Base-by-base conservation (phyloP, 169 alveolate genomes). In the Plasmodium vivax region DNA sequence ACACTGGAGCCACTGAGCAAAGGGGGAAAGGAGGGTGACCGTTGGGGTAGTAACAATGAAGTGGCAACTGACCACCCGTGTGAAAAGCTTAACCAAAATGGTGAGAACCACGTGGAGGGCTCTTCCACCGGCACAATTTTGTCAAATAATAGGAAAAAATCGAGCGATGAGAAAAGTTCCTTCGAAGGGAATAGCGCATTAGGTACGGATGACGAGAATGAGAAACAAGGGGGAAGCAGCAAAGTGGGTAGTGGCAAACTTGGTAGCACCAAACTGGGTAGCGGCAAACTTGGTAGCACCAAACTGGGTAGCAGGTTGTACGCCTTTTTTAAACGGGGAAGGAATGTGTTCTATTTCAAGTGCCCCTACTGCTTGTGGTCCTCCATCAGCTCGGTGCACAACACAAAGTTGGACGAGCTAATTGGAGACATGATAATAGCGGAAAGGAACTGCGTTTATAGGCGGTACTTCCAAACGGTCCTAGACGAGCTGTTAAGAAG, bases 281-380 rank as follows among this genome's bases (percentile, higher is more conserved):
- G 27, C 27, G 27, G 27, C 27, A 23, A 77, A 27, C 34, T 16
- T 16, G 41, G 16, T 1, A 79, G 27, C 30, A 41, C 12, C 62
- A 87, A 51, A 77, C 30, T 30, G 43, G 34, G 81, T 77, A 77
- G 58, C 43, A 32, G 32, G 36, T 19, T 51, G 34, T 41, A 14
- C 32, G 41, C 45, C 34, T 71, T 84, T 71, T 71, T 68, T 43
- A 72, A 84, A 71, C 71, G 72, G 27, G 92, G 83, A 3, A 54
- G 45, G 75, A 43, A 32, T 38, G 10, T 87, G n/a, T 87, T 87
- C 56, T 87, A 87, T 77, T 87, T 87, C 81, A 87, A 87, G 34
- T 87, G 93, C 19, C 81, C 85, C 34, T 87, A 87, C 54, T 87
- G 93, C 71, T 87, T 87, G 30, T 87, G 93, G 93, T 32, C 87